Percentiles rank a stretch among this genome's conserved stretches.
Evolutionary conservation across 129 eudicot genomes (phyloP).

Genomic region (Escallonia herrerae): DNA sequence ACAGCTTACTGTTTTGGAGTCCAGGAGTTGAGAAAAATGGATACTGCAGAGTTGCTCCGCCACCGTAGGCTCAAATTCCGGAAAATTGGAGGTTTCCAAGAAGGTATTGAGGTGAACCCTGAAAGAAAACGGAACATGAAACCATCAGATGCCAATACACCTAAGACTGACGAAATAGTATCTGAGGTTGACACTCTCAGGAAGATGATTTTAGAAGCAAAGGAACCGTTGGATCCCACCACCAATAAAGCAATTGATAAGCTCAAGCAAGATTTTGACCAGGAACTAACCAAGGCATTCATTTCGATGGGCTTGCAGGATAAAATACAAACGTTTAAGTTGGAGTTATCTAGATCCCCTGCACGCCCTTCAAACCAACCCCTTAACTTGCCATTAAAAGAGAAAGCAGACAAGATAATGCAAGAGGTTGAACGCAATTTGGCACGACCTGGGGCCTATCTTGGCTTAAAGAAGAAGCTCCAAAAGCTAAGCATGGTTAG

Average conservation of each 20-base stretch:
- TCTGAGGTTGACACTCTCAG: constrained; percentile 16
- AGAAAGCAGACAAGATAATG: constrained; percentile 15
- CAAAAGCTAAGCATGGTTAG: constrained; percentile 12
- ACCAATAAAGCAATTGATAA: constrained; percentile 9
- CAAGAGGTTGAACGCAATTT: constrained; percentile 17
- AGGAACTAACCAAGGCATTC: constrained; percentile 27
- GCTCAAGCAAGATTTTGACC: constrained; percentile 22
- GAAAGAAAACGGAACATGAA: constrained; percentile 23
- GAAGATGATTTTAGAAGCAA: constrained; percentile 22
- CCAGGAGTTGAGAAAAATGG: constrained; percentile 14
- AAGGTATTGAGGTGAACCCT: constrained; percentile 11
- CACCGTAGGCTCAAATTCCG: constrained; percentile 19
- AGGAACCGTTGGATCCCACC: constrained; percentile 18
- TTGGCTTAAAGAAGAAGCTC: constrained; percentile 25
- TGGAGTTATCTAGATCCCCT: constrained; percentile 18
- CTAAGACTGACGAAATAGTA: constrained; percentile 11
- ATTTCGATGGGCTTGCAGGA: constrained; percentile 22
- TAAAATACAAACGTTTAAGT: constrained; percentile 12
- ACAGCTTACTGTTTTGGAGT: not conserved
- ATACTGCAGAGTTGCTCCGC: constrained; percentile 9
- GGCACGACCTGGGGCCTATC: constrained; percentile 25
- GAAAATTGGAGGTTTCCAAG: constrained; percentile 21
- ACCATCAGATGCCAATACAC: constrained; percentile 5
- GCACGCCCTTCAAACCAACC: constrained; percentile 12
- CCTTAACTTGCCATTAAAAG: constrained; percentile 9